Evolutionary conservation across 2,329 filamentous ascomycete genomes (phyloP).

Genomic region (Colletotrichum eleusines): DNA sequence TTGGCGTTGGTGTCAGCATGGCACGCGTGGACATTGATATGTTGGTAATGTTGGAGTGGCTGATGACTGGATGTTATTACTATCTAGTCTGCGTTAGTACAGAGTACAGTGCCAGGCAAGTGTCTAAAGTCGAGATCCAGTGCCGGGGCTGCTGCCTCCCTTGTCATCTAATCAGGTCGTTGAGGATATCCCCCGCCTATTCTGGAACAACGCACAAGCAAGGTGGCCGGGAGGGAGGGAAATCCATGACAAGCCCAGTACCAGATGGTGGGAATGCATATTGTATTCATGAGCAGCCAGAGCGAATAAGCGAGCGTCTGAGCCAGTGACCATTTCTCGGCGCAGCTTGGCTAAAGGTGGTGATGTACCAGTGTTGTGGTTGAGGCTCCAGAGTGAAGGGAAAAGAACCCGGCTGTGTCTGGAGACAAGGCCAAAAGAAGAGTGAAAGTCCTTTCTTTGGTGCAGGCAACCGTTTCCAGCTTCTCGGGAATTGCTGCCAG

Average conservation of each 20-base stretch:
- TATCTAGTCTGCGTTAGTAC: background rate
- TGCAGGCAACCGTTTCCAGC: conserved; percentile 42
- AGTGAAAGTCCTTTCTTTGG: conserved; percentile 34
- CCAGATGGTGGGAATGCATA: conserved; percentile 14
- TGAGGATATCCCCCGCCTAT: background rate
- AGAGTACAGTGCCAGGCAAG: conserved; percentile 9
- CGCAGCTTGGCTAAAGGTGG: conserved; percentile 10
- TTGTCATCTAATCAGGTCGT: conserved; percentile 24
- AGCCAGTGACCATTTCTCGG: conserved; percentile 14
- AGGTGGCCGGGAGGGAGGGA: conserved; percentile 23
- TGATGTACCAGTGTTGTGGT: background rate
- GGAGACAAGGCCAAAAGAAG: conserved; percentile 33
- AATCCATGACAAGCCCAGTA: conserved; percentile 20
- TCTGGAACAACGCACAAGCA: conserved; percentile 11
- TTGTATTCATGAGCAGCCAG: conserved; percentile 10
- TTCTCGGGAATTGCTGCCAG: conserved; percentile 37
- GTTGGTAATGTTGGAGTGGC: conserved; percentile 21
- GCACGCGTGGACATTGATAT: background rate
- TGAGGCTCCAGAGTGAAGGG: conserved; percentile 31
- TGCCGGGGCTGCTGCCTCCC: conserved; percentile 11
- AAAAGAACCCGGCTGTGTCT: conserved; percentile 25
- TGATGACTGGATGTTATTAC: conserved; percentile 11
- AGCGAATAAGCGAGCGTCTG: conserved; percentile 3
- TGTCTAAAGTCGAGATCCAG: conserved; percentile 21
- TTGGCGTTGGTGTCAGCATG: conserved; percentile 7